phyloP scores from a whole-genome alignment of 208 protist genomes.

The Phytomonas sp. region DNA sequence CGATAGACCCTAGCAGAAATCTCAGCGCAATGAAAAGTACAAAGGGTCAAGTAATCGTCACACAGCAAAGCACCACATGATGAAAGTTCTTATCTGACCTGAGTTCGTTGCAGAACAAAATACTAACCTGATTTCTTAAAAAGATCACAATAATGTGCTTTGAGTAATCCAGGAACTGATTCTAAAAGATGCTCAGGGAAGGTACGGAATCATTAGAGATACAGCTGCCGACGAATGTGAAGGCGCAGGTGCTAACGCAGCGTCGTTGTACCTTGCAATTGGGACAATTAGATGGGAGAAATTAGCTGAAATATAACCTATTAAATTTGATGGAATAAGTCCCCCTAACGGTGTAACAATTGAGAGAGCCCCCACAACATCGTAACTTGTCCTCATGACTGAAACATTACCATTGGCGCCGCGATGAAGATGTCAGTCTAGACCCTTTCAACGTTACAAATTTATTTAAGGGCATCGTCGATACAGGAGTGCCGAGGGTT shows the following conservation, averaged over 20 bases:
- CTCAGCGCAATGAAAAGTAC: conserved; percentile 29
- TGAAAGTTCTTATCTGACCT: conserved; percentile 48
- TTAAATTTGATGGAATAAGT: too few species aligned
- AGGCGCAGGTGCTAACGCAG: conserved; percentile 52
- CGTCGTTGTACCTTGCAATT: conserved; percentile 76
- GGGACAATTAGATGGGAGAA: conserved; percentile 56
- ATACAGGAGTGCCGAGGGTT: too few species aligned
- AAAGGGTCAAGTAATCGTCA: conserved; percentile 58
- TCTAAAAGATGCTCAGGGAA: conserved; percentile 61
- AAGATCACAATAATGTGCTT: conserved; percentile 70
- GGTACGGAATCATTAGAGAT: conserved; percentile 29
- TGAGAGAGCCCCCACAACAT: too few species aligned
- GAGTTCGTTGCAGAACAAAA: conserved; percentile 86
- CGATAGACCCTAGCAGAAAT: conserved; percentile 17
- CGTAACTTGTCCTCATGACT: too few species aligned
- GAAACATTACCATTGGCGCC: too few species aligned
- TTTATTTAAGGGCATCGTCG: too few species aligned
- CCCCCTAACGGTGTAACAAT: too few species aligned
- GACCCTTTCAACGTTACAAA: too few species aligned
- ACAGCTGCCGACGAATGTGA: conserved; percentile 47
- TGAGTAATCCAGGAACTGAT: conserved; percentile 73
- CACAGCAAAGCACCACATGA: conserved; percentile 76
- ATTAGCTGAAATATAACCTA: too few species aligned
- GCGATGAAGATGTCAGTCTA: too few species aligned
- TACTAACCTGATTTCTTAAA: conserved; percentile 70